These are phyloP conservation scores for Globisporangium yorkense DNA, from an alignment of 352 stramenopile species.

Conservation along the genomic window DNA sequence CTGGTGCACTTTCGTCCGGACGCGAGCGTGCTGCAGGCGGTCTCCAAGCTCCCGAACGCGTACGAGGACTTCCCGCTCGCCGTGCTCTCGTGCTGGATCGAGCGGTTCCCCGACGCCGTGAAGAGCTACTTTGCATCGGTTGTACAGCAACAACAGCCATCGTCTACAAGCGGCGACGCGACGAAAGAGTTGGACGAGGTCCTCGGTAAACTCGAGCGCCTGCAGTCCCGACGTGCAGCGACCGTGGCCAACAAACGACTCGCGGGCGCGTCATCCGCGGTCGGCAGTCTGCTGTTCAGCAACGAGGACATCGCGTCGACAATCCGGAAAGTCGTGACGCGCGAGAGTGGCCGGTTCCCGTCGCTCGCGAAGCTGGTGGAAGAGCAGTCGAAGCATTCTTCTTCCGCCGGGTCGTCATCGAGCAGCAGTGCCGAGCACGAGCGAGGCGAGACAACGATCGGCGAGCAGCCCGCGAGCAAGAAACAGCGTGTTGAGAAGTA, in stretches of 20 bases:
- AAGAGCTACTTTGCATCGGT: conserved; percentile 48
- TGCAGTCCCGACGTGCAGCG: conserved; percentile 35
- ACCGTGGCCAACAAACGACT: conserved; percentile 8
- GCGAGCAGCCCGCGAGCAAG: conserved; percentile 49
- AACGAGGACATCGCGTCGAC: conserved; percentile 32
- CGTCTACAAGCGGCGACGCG: conserved; percentile 5
- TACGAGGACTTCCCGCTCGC: conserved; percentile 67
- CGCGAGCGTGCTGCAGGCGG: conserved; percentile 54
- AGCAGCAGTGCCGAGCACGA: not conserved
- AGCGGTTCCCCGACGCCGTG: conserved; percentile 57
- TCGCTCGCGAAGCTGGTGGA: conserved; percentile 19
- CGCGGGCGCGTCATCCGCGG: conserved; percentile 4
- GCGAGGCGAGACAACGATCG: conserved; percentile 3
- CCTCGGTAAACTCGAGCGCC: conserved; percentile 52
- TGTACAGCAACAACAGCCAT: conserved; percentile 16
- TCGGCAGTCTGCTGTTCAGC: conserved; percentile 27
- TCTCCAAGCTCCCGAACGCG: conserved; percentile 61
- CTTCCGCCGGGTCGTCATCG: not conserved
- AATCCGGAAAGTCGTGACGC: conserved; percentile 32
- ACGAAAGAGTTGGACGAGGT: conserved; percentile 50
- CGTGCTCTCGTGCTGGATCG: conserved; percentile 63
- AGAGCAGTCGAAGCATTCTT: not conserved
- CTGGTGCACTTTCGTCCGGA: conserved; percentile 68
- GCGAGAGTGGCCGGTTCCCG: conserved; percentile 17
- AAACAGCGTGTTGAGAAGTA: conserved; percentile 39